Base-by-base conservation (phyloP, 192 early-diverging fungal species). In the Allomyces macrogynus region DNA sequence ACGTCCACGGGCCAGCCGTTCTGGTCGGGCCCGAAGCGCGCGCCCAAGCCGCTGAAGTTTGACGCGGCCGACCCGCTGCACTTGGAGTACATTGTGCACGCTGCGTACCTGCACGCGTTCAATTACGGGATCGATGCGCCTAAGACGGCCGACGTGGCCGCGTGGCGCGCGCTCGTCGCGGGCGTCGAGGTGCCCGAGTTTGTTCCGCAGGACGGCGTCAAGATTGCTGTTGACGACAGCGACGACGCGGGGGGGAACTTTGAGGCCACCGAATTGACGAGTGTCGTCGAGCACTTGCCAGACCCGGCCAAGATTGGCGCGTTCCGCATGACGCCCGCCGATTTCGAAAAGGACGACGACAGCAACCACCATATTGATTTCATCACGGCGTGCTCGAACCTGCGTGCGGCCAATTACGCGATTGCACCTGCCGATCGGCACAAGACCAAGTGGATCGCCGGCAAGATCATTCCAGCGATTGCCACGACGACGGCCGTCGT, bases 321-420 rank as follows among this genome's bases (percentile, higher is more conserved):
- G 44, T 82, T 89, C 72, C 87, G 91, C 63, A 79, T 99, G 63
- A 80, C 75, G 44, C 92, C 94, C 23, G 87, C 84, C 14, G 94
- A 97, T 65, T 99, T 99, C 74, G 96, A 99, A 73, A 99, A 99
- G 82, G 96, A 99, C 72, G 96, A 99, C 72, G 96, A 99, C 68
- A 87, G 84, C 73, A 99, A 99, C 80, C 95, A 92, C 84, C 96
- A 99, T 72, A 96, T 99, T 68, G 96, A 99, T 73, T 99, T 97
- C 76, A 89, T 99, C 70, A 91, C 96, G 3, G 94, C 96, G 1
- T 84, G 91, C 20, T 97, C 96, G 43, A 99, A 99, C 78, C 72
- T 97, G 74, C 91, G 87, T 63, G 89, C 89, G 20, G 65, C 76
- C 64, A 91, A 91, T 77, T 90, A 91, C 71, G 82, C 73, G 43